Evolutionary conservation across 2,329 filamentous ascomycete genomes (phyloP).

Genomic region (Fusarium robinianum): DNA sequence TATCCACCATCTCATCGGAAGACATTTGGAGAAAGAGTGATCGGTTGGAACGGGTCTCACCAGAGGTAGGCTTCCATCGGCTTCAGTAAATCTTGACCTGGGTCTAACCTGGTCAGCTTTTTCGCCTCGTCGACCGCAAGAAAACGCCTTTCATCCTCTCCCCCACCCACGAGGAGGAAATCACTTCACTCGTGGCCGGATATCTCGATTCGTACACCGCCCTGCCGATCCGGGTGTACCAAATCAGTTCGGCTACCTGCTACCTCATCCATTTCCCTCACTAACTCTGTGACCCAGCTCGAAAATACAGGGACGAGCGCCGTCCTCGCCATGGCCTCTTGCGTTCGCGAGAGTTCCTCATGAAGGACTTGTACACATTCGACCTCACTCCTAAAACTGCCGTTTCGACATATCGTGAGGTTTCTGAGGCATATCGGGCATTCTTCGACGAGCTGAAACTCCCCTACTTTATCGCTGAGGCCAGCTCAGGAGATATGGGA

Average conservation of each 20-base stretch:
- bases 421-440: slow-evolving; percentile 72
- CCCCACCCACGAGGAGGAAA: slow-evolving; percentile 96
- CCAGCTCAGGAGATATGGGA: slow-evolving; percentile 95
- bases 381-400: slow-evolving; percentile 71
- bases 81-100: not conserved
- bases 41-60: slow-evolving; percentile 70
- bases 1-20: slow-evolving; percentile 86
- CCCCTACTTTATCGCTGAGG: slow-evolving; percentile 82
- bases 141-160: slow-evolving; percentile 75
- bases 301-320: slow-evolving; percentile 93
- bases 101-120: slow-evolving; percentile 62
- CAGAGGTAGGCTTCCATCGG: slow-evolving; percentile 62
- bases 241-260: slow-evolving; percentile 65
- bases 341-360: slow-evolving; percentile 87
- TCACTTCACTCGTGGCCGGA: slow-evolving; percentile 77
- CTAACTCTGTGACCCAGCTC: slow-evolving; percentile 54
- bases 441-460: slow-evolving; percentile 84
- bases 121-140: slow-evolving; percentile 80
- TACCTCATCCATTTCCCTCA: too few species aligned
- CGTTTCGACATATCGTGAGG: slow-evolving; percentile 76
- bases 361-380: slow-evolving; percentile 99
- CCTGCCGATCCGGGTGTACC: slow-evolving; percentile 84
- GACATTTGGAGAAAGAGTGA: slow-evolving; percentile 82
- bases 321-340: slow-evolving; percentile 87
- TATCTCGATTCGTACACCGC: slow-evolving; percentile 82